These are phyloP conservation scores for Mucor racemosus DNA, from an alignment of 371 early-diverging fungal species.

Conservation along the genomic window DNA sequence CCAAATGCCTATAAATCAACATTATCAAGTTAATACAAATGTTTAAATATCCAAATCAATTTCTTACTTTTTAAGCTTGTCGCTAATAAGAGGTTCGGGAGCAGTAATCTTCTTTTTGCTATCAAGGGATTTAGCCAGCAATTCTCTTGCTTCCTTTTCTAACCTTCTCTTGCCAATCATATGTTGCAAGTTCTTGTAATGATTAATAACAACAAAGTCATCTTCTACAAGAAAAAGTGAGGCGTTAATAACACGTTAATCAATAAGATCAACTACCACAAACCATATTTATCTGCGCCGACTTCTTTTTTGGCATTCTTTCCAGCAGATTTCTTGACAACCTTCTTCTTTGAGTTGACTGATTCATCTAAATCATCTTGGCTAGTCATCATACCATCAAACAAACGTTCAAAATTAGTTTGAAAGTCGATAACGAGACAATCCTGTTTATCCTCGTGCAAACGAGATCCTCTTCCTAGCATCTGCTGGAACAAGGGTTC, in stretches of 20 bases:
- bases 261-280: background rate
- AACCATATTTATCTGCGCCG: background rate
- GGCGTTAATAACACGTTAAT: background rate
- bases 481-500: conserved; percentile 89
- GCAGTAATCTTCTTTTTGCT: background rate
- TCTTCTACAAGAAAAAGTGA: background rate
- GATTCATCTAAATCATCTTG: background rate
- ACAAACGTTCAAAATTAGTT: conserved; percentile 54
- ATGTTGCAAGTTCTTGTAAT: background rate
- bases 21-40: background rate
- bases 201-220: background rate
- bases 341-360: background rate
- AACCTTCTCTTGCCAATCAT: background rate
- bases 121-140: background rate
- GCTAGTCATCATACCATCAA: background rate
- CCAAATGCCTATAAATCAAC: background rate
- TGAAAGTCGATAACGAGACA: conserved; percentile 89
- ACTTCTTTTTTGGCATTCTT: background rate
- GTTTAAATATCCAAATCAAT: background rate
- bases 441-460: conserved; percentile 65
- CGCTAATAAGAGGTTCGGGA: background rate
- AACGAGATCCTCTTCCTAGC: conserved; percentile 91
- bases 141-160: background rate
- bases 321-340: background rate
- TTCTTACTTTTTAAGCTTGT: background rate